Percentiles rank a stretch among this genome's conserved stretches.
Evolutionary conservation across 1,284 basidiomycete genomes (phyloP).

Genomic region (Ustilago curta): DNA sequence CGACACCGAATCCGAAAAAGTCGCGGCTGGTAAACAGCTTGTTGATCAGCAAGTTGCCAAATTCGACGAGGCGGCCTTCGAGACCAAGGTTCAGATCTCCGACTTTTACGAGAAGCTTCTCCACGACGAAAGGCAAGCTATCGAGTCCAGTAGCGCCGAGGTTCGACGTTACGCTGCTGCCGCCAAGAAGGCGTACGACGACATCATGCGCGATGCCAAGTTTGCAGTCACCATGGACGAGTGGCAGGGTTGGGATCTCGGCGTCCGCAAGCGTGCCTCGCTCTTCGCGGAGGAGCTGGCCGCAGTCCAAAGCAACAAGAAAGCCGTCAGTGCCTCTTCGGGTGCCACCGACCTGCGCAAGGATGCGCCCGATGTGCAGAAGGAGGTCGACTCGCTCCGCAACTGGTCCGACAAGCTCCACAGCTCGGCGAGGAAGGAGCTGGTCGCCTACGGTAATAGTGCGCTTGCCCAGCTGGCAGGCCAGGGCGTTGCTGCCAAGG

Average conservation of each 20-base stretch:
- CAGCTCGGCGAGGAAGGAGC: constrained; percentile 47
- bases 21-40: constrained; percentile 38
- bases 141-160: constrained; percentile 53
- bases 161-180: constrained; percentile 53
- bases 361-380: constrained; percentile 48
- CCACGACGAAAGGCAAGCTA: constrained; percentile 43
- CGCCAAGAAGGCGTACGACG: constrained; percentile 53
- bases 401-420: constrained; percentile 43
- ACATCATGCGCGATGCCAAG: constrained; percentile 59
- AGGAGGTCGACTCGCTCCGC: constrained; percentile 38
- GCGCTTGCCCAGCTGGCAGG: constrained; percentile 49
- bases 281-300: constrained; percentile 49
- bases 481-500: constrained; percentile 39
- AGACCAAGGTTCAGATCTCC: constrained; percentile 49
- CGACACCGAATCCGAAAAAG: constrained; percentile 18
- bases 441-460: constrained; percentile 40
- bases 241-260: constrained; percentile 63
- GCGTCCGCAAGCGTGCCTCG: constrained; percentile 48
- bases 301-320: constrained; percentile 41
- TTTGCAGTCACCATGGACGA: constrained; percentile 63
- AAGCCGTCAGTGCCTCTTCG: constrained; percentile 25
- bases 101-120: constrained; percentile 44
- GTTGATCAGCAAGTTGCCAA: constrained; percentile 49
- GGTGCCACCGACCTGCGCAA: constrained; percentile 43
- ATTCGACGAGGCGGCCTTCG: constrained; percentile 40